A percentile compares a stretch with the other conserved stretches of the same genome.
Conservation (phyloP, 768 basidiomycete species). For the Tylopilus balloui region DNA sequence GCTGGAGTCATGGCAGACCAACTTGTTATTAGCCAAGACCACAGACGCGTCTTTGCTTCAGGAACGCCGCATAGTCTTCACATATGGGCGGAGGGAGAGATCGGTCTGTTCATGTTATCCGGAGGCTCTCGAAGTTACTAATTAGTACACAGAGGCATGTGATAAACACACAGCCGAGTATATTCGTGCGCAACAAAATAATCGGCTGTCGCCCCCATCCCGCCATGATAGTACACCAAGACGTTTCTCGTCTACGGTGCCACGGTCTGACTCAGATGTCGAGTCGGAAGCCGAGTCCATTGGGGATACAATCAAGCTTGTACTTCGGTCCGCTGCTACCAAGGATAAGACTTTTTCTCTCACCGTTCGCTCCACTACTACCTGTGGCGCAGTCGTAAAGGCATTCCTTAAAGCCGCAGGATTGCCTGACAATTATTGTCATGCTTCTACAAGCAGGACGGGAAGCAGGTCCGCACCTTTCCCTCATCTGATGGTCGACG, state of each 20-base stretch:
- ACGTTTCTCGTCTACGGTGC: slow-evolving; percentile 19
- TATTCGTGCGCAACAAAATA: slow-evolving; percentile 40
- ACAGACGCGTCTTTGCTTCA: slow-evolving; percentile 63
- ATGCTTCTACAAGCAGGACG: slow-evolving; percentile 28
- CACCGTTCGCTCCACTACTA: slow-evolving; percentile 70
- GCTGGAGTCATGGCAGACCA: slow-evolving; percentile 46
- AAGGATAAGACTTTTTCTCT: slow-evolving; percentile 53
- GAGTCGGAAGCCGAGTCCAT: slow-evolving; percentile 36
- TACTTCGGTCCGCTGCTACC: slow-evolving; percentile 52
- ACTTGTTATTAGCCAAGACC: slow-evolving; percentile 57
- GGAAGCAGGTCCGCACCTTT: slow-evolving; percentile 22
- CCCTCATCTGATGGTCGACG: slow-evolving; percentile 56
- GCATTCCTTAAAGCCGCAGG: slow-evolving; percentile 70
- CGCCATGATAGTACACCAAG: slow-evolving; percentile 1
- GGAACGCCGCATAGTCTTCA: slow-evolving; percentile 61
- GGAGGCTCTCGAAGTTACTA: slow-evolving; percentile 2
- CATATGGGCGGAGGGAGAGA: slow-evolving; percentile 63
- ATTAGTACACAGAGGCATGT: slow-evolving; percentile 52
- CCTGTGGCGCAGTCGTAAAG: slow-evolving; percentile 68
- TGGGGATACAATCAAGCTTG: slow-evolving; percentile 57
- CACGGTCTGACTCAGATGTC: slow-evolving; percentile 19
- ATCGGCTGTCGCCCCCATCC: slow-evolving; percentile 25
- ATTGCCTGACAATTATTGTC: slow-evolving; percentile 50
- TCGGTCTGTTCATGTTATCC: slow-evolving; percentile 43
- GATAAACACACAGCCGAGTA: slow-evolving; percentile 61